Evolutionary conservation across 2,329 filamentous ascomycete genomes (phyloP), one percentile per base, ranked within the genome.

Genomic region (Emmonsia crescens): DNA sequence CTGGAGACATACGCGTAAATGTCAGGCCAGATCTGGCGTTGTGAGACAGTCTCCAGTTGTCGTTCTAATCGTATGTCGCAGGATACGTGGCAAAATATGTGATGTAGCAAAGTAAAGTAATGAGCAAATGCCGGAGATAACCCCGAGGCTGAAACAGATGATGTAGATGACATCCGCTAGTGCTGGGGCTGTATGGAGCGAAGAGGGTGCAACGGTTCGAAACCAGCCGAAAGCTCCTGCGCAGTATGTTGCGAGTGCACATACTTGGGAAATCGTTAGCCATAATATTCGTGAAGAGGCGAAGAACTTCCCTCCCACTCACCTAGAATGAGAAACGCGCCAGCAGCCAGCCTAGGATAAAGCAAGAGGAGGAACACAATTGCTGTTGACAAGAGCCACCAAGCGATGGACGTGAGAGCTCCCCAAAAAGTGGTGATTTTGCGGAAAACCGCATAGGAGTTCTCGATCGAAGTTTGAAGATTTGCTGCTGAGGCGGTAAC

Each of bases 381-480:
- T 5, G 64, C 29, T 10, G 60, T 27, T 10, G 38, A 21, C 63
- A 56, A 65, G 36, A 49, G 36, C 60, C 60, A 65, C 62, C 61
- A 59, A 24, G 52, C 52, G 14, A 61, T 21, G 3, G 60, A 59
- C 9, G 58, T 46, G n/a, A 66, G 59, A 3, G 63, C 24, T 3
- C 62, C 61, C 29, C 61, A 46, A n/a, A 67, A 49, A 60, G 40
- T 54, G n/a, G 55, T 56, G 54, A 69, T 55, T 12, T 62, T 60
- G 36, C 60, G 60, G 49, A 70, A 60, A 27, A 62, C 64, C 12
- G 63, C 60, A 24, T 64, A 57, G 2, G 68, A 65, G 44, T 68
- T 66, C 14, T 68, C 63, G 5, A 71, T 63, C 9, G 60, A 55
- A 19, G 59, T 61, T 33, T 68, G 66, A 16, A 71, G 62, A 57